Percentiles rank a stretch among this genome's conserved stretches.
phyloP scores from a whole-genome alignment of 768 basidiomycete genomes.

The Amanita rimosa region DNA sequence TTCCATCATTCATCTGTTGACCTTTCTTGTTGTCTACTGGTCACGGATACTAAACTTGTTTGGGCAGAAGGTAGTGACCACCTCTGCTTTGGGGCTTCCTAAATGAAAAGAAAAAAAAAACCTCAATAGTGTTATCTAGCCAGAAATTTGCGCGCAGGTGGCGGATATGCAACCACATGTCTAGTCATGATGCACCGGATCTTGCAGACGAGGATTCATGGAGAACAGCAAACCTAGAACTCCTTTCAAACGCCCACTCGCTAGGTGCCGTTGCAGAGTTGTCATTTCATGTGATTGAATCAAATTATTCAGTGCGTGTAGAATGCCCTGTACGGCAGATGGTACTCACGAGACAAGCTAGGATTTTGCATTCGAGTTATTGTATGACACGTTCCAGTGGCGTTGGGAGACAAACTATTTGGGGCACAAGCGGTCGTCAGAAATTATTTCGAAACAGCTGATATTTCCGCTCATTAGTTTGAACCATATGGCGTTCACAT shows the following conservation, averaged over 20 bases:
- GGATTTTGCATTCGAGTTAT: constrained; percentile 59
- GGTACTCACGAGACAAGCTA: constrained; percentile 14
- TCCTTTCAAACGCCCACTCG: constrained; percentile 49
- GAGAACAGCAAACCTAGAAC: constrained; percentile 41
- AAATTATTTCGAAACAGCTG: constrained; percentile 68
- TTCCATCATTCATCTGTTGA: constrained; percentile 46
- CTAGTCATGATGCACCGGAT: constrained; percentile 17
- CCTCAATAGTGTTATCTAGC: constrained; percentile 34
- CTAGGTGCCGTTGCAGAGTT: constrained; percentile 47
- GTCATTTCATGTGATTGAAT: constrained; percentile 47
- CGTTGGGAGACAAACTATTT: constrained; percentile 65
- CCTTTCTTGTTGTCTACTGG: constrained; percentile 44
- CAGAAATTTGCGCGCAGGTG: constrained; percentile 60
- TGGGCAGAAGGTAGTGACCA: constrained; percentile 58
- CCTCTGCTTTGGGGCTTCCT: neutral
- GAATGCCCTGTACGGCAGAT: neutral
- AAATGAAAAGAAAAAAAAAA: neutral
- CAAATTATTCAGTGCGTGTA: constrained; percentile 45
- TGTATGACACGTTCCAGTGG: constrained; percentile 58
- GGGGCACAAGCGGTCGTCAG: constrained; percentile 54
- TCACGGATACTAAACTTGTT: constrained; percentile 66
- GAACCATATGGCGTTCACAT: constrained; percentile 57
- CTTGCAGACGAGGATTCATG: constrained; percentile 48
- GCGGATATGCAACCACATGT: constrained; percentile 42
- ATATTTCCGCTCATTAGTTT: constrained; percentile 67